phyloP scores from a whole-genome alignment of 1,284 basidiomycete species.

The Mycena citricolor region DNA sequence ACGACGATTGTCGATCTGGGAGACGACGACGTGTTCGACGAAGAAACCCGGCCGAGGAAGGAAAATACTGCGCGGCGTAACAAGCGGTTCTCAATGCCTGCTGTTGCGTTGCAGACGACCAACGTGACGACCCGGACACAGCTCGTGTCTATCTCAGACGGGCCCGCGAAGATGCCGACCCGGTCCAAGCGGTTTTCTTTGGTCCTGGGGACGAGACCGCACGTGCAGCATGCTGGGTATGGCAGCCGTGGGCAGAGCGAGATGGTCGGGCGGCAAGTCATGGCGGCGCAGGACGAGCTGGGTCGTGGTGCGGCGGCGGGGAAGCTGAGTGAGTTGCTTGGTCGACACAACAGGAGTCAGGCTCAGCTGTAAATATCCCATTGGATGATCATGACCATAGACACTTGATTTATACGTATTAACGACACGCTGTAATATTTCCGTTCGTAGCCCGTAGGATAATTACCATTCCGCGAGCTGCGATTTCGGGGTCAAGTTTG shows the following conservation, averaged over 20 bases:
- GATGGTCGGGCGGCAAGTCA: slow-evolving; percentile 16
- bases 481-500: no score
- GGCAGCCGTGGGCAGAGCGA: slow-evolving; percentile 17
- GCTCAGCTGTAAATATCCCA: no score
- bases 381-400: no score
- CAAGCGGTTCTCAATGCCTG: slow-evolving; percentile 73
- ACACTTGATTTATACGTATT: no score
- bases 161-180: slow-evolving; percentile 9
- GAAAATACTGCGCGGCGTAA: slow-evolving; percentile 63
- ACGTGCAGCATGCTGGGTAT: slow-evolving; percentile 22
- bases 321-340: slow-evolving; percentile 32
- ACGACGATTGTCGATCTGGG: slow-evolving; percentile 3
- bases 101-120: slow-evolving; percentile 68
- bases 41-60: slow-evolving; percentile 27
- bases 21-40: no score
- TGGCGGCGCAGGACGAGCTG: slow-evolving; percentile 25
- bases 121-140: slow-evolving; percentile 64
- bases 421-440: no score
- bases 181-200: slow-evolving; percentile 55
- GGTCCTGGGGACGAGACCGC: slow-evolving; percentile 44
- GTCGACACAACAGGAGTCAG: slow-evolving; percentile 6
- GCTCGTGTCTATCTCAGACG: slow-evolving; percentile 18
- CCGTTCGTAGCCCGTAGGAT: no score
- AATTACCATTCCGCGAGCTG: no score
- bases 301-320: slow-evolving; percentile 34